Conservation (phyloP, 352 stramenopile genomes). For the Globisporangium iwayamae region DNA sequence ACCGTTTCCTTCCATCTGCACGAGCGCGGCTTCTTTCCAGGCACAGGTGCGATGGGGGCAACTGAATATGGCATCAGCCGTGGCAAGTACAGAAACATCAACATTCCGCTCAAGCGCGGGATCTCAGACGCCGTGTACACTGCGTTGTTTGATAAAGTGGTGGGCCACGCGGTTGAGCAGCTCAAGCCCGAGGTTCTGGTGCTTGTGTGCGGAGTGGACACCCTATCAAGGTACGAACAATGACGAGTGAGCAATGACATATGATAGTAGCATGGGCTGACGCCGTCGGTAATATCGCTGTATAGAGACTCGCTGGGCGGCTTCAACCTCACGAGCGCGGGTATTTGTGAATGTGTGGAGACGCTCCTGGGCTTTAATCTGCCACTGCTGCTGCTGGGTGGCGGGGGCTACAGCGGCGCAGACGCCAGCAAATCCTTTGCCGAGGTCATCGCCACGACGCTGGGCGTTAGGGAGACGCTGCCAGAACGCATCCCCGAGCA, state of each 20-base stretch:
- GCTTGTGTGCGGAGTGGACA: slow-evolving; percentile 72
- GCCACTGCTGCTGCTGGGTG: slow-evolving; percentile 56
- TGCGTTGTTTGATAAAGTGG: slow-evolving; percentile 35
- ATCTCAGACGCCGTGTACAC: slow-evolving; percentile 53
- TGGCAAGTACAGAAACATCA: slow-evolving; percentile 51
- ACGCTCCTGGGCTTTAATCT: slow-evolving; percentile 27
- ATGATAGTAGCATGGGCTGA: background rate
- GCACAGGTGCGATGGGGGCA: slow-evolving; percentile 27
- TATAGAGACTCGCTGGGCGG: slow-evolving; percentile 32
- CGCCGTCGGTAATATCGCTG: background rate
- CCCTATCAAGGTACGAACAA: slow-evolving; percentile 26
- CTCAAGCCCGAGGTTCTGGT: slow-evolving; percentile 51
- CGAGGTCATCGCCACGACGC: slow-evolving; percentile 43
- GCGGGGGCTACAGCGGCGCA: slow-evolving; percentile 61
- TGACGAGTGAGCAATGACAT: background rate
- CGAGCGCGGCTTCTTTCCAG: slow-evolving; percentile 48
- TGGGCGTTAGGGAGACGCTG: slow-evolving; percentile 23
- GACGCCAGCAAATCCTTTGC: slow-evolving; percentile 52
- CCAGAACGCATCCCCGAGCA: slow-evolving; percentile 46
- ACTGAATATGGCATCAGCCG: slow-evolving; percentile 20
- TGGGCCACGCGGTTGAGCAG: slow-evolving; percentile 32
- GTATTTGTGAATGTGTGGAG: slow-evolving; percentile 32
- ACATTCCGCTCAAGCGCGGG: slow-evolving; percentile 55
- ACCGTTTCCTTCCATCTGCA: slow-evolving; percentile 54
- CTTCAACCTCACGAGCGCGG: slow-evolving; percentile 45